These are phyloP conservation scores for Phalaenopsis hybrid DNA, from an alignment of 116 monocot species.

Conservation along the genomic window DNA sequence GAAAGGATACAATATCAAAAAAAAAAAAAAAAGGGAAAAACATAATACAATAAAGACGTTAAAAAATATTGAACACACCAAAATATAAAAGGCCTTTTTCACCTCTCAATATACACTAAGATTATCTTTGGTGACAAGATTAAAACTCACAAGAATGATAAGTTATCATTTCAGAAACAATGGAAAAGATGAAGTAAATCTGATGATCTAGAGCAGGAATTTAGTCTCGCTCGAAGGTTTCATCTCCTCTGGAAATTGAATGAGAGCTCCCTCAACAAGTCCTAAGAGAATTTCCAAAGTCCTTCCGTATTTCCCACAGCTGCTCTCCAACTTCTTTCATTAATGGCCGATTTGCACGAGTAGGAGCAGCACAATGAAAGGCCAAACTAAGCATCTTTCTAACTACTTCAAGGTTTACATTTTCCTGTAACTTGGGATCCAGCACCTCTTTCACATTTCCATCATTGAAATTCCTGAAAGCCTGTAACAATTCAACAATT, in stretches of 20 bases:
- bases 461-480: conserved; percentile 26
- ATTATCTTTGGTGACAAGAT: too few species aligned
- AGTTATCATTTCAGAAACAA: too few species aligned
- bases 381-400: conserved; percentile 32
- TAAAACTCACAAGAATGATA: too few species aligned
- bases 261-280: not conserved
- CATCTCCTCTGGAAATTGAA: not conserved
- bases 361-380: conserved; percentile 45
- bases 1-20: too few species aligned
- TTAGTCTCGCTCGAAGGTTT: not conserved
- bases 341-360: conserved; percentile 29
- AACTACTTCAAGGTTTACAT: conserved; percentile 23
- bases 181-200: too few species aligned
- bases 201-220: not conserved
- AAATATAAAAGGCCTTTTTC: too few species aligned
- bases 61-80: too few species aligned
- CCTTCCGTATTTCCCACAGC: conserved; percentile 35
- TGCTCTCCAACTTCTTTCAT: conserved; percentile 43
- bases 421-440: conserved; percentile 33
- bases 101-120: too few species aligned
- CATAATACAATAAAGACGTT: too few species aligned
- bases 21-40: too few species aligned
- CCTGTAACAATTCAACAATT: conserved; percentile 16
- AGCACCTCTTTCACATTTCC: conserved; percentile 25
- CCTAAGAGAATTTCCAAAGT: conserved; percentile 8